Conservation (phyloP, 1,284 basidiomycete genomes). For the Mycena sp. region DNA sequence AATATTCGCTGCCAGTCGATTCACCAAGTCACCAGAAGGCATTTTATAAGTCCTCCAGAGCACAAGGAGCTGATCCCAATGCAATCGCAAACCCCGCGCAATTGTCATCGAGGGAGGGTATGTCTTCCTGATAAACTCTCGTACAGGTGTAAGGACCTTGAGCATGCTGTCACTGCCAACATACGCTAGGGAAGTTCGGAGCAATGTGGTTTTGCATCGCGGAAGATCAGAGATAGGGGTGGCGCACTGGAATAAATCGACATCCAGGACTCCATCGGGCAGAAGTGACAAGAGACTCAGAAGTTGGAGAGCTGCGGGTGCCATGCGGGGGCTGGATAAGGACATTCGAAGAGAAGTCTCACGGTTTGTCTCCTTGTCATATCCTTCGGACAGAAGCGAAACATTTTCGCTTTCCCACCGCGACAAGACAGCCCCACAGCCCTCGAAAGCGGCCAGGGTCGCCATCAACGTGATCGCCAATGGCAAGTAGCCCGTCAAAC, state of each 20-base stretch:
- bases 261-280: slow-evolving; percentile 4
- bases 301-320: slow-evolving; percentile 8
- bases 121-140: background rate
- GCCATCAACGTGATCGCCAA: slow-evolving; percentile 6
- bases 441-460: background rate
- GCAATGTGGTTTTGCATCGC: background rate
- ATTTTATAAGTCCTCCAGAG: slow-evolving; percentile 13
- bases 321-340: slow-evolving; percentile 10
- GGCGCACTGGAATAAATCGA: background rate
- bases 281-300: slow-evolving; percentile 9
- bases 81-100: background rate
- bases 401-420: slow-evolving; percentile 7
- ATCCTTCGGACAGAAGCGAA: slow-evolving; percentile 12
- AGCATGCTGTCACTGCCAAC: background rate
- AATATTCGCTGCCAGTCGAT: background rate
- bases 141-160: slow-evolving; percentile 8
- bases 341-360: slow-evolving; percentile 8
- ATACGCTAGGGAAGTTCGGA: slow-evolving; percentile 8
- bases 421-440: background rate
- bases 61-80: background rate
- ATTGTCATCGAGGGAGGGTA: background rate
- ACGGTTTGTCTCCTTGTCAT: slow-evolving; percentile 2
- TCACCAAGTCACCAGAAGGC: background rate
- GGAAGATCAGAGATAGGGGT: background rate
- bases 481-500: slow-evolving; percentile 9